These are phyloP conservation scores for Fusarium tjaetaba DNA, from an alignment of 2,329 filamentous ascomycete genomes.

Conservation along the genomic window DNA sequence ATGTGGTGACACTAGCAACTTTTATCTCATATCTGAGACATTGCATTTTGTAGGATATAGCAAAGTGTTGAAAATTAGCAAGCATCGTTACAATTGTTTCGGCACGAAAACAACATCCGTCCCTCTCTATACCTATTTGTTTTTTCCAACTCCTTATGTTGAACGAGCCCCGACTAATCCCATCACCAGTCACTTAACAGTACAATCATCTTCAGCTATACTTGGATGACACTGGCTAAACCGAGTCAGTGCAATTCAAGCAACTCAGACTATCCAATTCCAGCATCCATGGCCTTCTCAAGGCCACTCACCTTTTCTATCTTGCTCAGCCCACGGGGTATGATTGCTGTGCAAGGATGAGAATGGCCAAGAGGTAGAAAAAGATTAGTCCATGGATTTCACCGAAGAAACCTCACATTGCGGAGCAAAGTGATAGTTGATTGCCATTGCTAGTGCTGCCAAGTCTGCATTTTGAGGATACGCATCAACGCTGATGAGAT, in stretches of 20 bases:
- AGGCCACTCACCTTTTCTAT: not conserved
- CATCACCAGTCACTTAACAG: too few species aligned
- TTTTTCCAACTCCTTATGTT: fast-evolving
- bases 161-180: too few species aligned
- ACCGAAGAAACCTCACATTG: not conserved
- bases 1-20: not conserved
- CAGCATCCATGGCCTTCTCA: too few species aligned
- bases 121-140: not conserved
- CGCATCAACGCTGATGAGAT: not conserved
- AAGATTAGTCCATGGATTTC: not conserved
- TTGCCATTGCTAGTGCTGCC: not conserved
- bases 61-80: not conserved
- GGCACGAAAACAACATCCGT: fast-evolving
- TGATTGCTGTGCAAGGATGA: not conserved
- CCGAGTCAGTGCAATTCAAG: not conserved
- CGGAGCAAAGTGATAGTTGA: not conserved
- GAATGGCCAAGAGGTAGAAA: not conserved
- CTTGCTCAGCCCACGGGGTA: not conserved
- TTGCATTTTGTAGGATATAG: fast-evolving
- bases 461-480: not conserved
- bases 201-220: too few species aligned
- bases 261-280: not conserved
- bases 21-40: fast-evolving
- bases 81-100: fast-evolving
- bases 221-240: too few species aligned